phyloP scores from a whole-genome alignment of 768 basidiomycete species.

The Chalciporus pseudorubinellus region DNA sequence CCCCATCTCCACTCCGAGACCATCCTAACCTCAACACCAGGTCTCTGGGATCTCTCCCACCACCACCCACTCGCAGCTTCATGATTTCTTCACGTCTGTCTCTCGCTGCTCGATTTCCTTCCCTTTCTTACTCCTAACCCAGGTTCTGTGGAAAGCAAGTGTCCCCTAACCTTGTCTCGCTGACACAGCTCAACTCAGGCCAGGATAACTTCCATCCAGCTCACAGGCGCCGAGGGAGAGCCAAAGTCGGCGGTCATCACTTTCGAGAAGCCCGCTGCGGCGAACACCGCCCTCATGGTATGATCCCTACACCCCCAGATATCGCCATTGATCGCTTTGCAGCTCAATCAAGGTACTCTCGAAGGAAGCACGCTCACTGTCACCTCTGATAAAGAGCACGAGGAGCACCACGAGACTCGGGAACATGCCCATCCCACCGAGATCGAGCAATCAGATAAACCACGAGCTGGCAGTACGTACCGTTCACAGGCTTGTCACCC shows the following conservation, averaged over 20 bases:
- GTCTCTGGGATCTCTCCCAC: constrained; percentile 67
- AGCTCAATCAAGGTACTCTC: constrained; percentile 76
- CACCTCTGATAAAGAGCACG: constrained; percentile 61
- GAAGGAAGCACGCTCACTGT: constrained; percentile 71
- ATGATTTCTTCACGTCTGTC: constrained; percentile 78
- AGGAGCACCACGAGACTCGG: constrained; percentile 47
- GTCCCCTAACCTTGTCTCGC: neutral
- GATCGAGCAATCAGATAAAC: constrained; percentile 89
- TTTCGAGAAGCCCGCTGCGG: constrained; percentile 83
- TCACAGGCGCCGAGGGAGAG: constrained; percentile 40
- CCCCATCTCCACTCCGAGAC: neutral
- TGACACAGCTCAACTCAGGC: constrained; percentile 1
- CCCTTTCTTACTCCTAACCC: constrained; percentile 3
- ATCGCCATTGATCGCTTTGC: neutral
- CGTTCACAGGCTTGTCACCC: neutral
- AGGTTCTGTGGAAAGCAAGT: constrained; percentile 87
- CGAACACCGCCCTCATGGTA: constrained; percentile 84
- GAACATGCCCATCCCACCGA: constrained; percentile 35
- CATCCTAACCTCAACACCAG: constrained; percentile 33
- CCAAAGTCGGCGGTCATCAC: constrained; percentile 61
- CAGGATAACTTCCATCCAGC: constrained; percentile 69
- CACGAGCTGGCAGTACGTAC: constrained; percentile 72
- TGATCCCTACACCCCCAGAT: neutral
- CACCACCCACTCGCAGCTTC: constrained; percentile 66
- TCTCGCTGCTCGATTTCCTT: neutral